Conservation (phyloP, 495 filamentous ascomycete species). For the Chaetomium cochliodes region DNA sequence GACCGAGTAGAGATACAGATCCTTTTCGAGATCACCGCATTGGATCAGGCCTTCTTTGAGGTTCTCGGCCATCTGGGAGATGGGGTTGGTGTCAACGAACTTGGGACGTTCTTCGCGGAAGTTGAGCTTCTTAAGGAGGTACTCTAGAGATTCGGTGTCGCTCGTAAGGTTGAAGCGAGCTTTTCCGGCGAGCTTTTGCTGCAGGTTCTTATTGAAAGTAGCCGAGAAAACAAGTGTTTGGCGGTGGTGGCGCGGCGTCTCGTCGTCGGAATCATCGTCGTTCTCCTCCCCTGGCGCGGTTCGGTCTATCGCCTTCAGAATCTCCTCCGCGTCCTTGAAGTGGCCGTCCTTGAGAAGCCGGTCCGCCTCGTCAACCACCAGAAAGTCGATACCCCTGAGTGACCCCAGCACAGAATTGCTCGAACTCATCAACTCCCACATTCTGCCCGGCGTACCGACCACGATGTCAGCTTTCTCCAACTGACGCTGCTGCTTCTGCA, state of each 20-base stretch:
- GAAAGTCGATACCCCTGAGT: constrained; percentile 70
- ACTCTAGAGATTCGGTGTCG: constrained; percentile 82
- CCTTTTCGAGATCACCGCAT: constrained; percentile 91
- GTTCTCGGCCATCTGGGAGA: constrained; percentile 77
- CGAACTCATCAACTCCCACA: constrained; percentile 90
- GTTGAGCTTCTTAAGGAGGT: constrained; percentile 83
- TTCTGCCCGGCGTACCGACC: constrained; percentile 83
- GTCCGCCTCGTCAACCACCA: constrained; percentile 95
- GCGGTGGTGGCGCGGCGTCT: constrained; percentile 42
- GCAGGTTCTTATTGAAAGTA: constrained; percentile 85
- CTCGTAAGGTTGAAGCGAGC: constrained; percentile 63
- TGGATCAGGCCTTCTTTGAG: constrained; percentile 89
- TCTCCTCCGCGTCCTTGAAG: constrained; percentile 89
- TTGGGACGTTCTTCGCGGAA: constrained; percentile 80
- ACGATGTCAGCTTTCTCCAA: constrained; percentile 78
- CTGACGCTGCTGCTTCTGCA: constrained; percentile 88
- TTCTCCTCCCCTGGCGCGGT: constrained; percentile 28
- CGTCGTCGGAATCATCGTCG: constrained; percentile 37
- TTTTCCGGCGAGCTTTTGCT: constrained; percentile 85
- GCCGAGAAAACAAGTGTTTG: constrained; percentile 97
- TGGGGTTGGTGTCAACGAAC: constrained; percentile 87
- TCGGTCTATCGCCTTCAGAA: constrained; percentile 71
- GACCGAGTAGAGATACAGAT: constrained; percentile 89
- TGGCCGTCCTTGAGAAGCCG: constrained; percentile 87
- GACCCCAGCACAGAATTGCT: constrained; percentile 51